Base-by-base conservation (phyloP, 75 land plant species). In the Selaginella tamariscina region DNA sequence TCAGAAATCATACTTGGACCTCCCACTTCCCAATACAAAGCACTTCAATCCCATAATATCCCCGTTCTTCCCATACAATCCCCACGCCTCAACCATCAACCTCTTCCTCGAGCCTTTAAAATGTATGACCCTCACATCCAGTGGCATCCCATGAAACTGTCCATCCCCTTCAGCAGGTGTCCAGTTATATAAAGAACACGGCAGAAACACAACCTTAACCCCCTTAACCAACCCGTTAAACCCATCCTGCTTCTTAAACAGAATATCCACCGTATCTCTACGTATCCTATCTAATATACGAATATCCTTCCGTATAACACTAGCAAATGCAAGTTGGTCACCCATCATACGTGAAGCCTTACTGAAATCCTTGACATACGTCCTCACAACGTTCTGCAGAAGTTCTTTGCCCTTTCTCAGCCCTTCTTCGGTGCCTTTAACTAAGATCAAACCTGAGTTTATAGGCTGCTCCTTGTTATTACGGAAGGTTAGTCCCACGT, bases 401-500 rank as follows among this genome's bases (percentile, higher is more conserved):
- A 59, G 26, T 8, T 2, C 9, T 8, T 26, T 59, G 8, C 62
- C 62, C 62, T 23, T 59, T 2, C 9, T 8, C 26, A 59, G 26
- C 8, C 62, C 62, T 2, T 59, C 26, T 59, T 26, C 21, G 21
- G 18, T 59, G 27, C 62, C 62, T n/a, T 21, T 59, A 5, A 59
- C 26, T 2, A 59, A 27, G 26, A 59, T 26, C 62, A 59, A 2
- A 8, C 62, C 62, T 9, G 26, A 59, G 21, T 59, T 59, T 2
- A 23, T 59, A 23, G 62, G 62, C 62, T 59, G 62, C n/a, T 23
- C 24, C 21, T 59, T 21, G 62, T 59, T 59, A 27, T 59, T 89
- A 23, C 97, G 83, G 70, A 89, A 92, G 33, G 97, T 92, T 11
- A 92, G 83, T 77, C 86, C 97, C 66, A 92, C 30, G 74, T 59